phyloP scores from a whole-genome alignment of 306 rosid genomes.

The Quillaja saponaria region DNA sequence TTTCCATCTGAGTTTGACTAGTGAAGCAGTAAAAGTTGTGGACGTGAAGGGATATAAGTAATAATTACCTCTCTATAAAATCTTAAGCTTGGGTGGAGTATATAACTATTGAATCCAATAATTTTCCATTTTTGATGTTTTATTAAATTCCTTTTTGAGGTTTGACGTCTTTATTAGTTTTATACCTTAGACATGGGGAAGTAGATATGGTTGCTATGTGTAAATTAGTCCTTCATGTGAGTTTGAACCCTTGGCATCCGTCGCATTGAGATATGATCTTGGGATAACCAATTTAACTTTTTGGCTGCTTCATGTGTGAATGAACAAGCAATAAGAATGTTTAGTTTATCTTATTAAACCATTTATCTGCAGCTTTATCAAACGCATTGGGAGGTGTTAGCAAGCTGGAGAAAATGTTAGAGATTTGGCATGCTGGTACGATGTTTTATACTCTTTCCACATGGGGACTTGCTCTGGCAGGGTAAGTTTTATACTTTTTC shows the following conservation, averaged over 20 bases:
- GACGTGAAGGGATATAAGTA: conserved; percentile 12
- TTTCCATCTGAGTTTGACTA: conserved; percentile 2
- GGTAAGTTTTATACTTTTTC: conserved; percentile 45
- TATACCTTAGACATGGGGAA: not conserved
- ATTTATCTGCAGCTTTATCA: conserved; percentile 58
- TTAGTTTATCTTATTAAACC: conserved; percentile 18
- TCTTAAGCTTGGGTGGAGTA: conserved; percentile 16
- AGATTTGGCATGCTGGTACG: conserved; percentile 85
- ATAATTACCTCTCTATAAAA: not conserved
- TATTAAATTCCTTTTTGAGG: conserved; percentile 5
- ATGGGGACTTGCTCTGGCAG: conserved; percentile 95
- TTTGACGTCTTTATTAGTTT: conserved; percentile 17
- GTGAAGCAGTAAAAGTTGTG: not conserved
- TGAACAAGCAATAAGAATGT: conserved; percentile 18
- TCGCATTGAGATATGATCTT: conserved; percentile 27
- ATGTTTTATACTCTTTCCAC: conserved; percentile 78
- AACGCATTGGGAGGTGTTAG: conserved; percentile 67
- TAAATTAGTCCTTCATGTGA: not conserved
- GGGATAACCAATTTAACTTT: not conserved
- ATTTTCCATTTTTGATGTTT: not conserved
- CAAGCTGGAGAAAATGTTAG: conserved; percentile 64
- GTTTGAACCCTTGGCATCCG: not conserved
- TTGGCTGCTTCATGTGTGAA: not conserved
- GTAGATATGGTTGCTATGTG: not conserved
- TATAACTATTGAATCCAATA: conserved; percentile 11